Evolutionary conservation across 495 filamentous ascomycete species (phyloP), one percentile per base, ranked within the genome.

Genomic region (Aspergillus incahuasiensis): DNA sequence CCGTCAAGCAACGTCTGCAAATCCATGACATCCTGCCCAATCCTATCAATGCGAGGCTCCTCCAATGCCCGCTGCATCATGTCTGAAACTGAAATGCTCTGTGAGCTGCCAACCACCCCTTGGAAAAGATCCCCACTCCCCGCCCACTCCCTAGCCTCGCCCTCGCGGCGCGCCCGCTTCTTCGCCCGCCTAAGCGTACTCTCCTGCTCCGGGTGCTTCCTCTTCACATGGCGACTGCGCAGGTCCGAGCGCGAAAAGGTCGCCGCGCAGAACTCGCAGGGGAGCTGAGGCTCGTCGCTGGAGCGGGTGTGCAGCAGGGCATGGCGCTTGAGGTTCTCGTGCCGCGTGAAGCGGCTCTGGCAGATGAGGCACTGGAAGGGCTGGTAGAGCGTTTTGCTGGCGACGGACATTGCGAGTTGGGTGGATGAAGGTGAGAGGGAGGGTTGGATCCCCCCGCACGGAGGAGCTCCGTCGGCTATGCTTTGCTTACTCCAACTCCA

Each of bases 261-360:
- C 2, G 61, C 63, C 19, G 63, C 52, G 59, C 68, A 71, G 41
- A 65, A 60, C 9, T 57, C 52, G 46, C 70, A 73, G 15, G 63
- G 49, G 2, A 73, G 47, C 12, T 64, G 55, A 6, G 51, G 47
- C 7, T 63, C 58, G 24, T 58, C 56, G 22, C 59, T 61, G 9
- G 63, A 65, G 7, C 68, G 66, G 18, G 62, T 58, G 50, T 73
- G 70, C 9, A 71, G 55, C 1, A 59, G 58, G 15, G 68, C 60
- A 62, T 73, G 70, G 44, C 70, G 66, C 52, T 73, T 73, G 60
- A 73, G 68, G 51, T 73, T 73, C 52, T 73, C 70, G 53, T 71
- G 66, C 42, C 70, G 61, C 25, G 68, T 73, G 48, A 73, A 73
- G 11, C 70, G 70, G 30, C 62, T 66, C 41, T 60, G 61, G 48